Conservation (phyloP, 169 alveolate species). For the Cryptosporidium tyzzeri region DNA sequence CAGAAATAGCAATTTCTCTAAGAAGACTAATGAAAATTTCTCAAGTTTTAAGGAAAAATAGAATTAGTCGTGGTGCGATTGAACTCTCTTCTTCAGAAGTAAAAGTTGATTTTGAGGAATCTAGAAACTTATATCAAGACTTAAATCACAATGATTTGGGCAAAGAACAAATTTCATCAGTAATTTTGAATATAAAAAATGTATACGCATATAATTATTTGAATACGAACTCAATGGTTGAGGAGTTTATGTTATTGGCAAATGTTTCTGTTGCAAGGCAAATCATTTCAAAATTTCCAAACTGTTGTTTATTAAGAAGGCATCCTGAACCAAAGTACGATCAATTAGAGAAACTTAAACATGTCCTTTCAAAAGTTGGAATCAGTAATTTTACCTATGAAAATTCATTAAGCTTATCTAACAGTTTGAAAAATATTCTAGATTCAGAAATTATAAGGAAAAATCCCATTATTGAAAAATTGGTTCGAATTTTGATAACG, state of each 20-base stretch:
- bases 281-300: slow-evolving; percentile 89
- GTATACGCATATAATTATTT: slow-evolving; percentile 34
- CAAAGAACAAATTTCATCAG: neutral
- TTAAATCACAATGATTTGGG: neutral
- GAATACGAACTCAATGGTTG: slow-evolving; percentile 89
- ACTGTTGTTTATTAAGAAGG: slow-evolving; percentile 92
- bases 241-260: slow-evolving; percentile 99
- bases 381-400: slow-evolving; percentile 84
- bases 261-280: slow-evolving; percentile 96
- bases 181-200: slow-evolving; percentile 17
- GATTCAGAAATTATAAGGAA: slow-evolving; percentile 77
- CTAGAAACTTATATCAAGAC: slow-evolving; percentile 70
- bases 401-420: slow-evolving; percentile 90
- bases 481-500: slow-evolving; percentile 92
- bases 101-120: slow-evolving; percentile 90
- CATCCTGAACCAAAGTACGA: slow-evolving; percentile 96
- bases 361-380: slow-evolving; percentile 86
- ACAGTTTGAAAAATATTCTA: slow-evolving; percentile 88
- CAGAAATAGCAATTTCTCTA: slow-evolving; percentile 86
- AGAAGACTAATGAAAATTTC: slow-evolving; percentile 90
- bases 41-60: slow-evolving; percentile 85
- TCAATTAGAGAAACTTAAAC: slow-evolving; percentile 90
- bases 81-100: slow-evolving; percentile 96
- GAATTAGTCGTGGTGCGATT: slow-evolving; percentile 95
- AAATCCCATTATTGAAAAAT: slow-evolving; percentile 89